Evolutionary conservation across 1,139 yeast species (phyloP), one percentile per base, ranked within the genome.

Genomic region (Zygotorulaspora mrakii): DNA sequence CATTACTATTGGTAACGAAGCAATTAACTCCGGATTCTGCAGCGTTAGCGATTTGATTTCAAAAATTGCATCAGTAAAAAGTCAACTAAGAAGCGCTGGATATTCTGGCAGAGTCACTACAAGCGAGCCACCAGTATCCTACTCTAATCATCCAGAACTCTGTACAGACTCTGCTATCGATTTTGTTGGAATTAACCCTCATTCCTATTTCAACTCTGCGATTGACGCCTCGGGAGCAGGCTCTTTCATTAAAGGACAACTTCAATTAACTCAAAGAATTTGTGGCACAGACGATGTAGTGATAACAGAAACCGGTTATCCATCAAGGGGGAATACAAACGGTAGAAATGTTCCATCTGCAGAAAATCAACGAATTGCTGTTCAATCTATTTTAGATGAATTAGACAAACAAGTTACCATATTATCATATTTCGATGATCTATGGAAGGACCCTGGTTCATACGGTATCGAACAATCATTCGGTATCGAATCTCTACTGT

Each of bases 241-340:
- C 31, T 45, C 69, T n/a, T 88, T 84, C 57, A 77, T 86, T 36
- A 65, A 68, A 39, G 74, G 76, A 20, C 94, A 87, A 65, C 67
- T 77, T 46, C 61, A 59, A 17, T 60, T 77, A 44, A 79, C 78
- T 17, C 68, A 73, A 52, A 65, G 65, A 13, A 65, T 71, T 31
- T 79, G 89, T 64, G 71, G 72, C 25, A 67, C 70, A 27, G 57
- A 65, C 48, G 68, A 69, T 42, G 71, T 75, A 18, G 68, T 72
- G 24, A 75, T 82, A 39, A 81, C 94, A 11, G 96, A 88, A 66
- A 86, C 96, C 3, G 96, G 96, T 26, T 88, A 85, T 62, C 96
- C 96, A 49, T 77, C 81, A 49, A 67, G 70, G 31, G 96, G 96
- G 52, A 61, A 62, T 44, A 67, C 71, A 40, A 79, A 85, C 57